phyloP scores from a whole-genome alignment of 179 eudicot genomes.

The Beta macrorhiza region DNA sequence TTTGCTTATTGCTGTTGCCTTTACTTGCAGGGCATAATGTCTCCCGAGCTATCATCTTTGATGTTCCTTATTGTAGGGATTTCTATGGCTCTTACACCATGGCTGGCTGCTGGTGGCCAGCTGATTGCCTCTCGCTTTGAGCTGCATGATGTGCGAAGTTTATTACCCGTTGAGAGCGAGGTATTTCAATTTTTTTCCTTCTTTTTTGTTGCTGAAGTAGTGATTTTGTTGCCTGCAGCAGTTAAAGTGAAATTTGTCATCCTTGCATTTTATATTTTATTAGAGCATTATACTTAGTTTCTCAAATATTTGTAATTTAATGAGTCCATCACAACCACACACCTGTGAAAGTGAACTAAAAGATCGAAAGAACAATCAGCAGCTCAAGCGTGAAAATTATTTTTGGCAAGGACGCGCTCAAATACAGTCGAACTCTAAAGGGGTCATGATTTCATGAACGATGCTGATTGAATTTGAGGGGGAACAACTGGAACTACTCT shows the following conservation, averaged over 20 bases:
- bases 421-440: not conserved
- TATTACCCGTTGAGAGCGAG: conserved; percentile 94
- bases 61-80: conserved; percentile 93
- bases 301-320: not conserved
- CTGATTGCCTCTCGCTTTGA: conserved; percentile 95
- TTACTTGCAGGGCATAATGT: conserved; percentile 85
- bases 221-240: not conserved
- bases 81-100: conserved; percentile 97
- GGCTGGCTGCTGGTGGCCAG: conserved; percentile 99
- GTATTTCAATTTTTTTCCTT: conserved; percentile 34
- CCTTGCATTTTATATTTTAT: conserved; percentile 1
- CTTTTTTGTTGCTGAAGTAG: not conserved
- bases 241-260: not conserved
- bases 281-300: not conserved
- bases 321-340: not conserved
- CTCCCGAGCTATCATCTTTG: conserved; percentile 85
- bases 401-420: not conserved
- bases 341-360: not conserved
- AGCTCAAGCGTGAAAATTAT: not conserved
- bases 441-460: not conserved
- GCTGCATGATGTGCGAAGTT: conserved; percentile 86
- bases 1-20: conserved; percentile 23
- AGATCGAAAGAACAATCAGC: not conserved
- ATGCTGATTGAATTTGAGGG: not conserved
- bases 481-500: not conserved